Evolutionary conservation across 2,329 filamentous ascomycete species (phyloP), one percentile per base, ranked within the genome.

Genomic region (Aspergillus puulaauensis): DNA sequence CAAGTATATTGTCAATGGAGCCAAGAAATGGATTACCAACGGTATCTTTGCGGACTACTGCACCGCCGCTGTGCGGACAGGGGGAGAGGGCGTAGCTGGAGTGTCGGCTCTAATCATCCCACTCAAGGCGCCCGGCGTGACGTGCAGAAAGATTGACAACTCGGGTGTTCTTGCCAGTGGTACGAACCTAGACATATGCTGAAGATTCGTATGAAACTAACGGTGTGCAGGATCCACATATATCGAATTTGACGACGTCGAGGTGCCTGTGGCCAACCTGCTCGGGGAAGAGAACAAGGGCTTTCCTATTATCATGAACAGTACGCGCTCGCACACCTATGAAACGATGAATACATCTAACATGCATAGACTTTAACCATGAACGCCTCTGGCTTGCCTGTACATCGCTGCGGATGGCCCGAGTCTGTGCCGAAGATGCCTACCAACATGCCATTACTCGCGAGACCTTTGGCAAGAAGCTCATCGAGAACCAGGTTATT

Each of bases 211-310:
- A n/a, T 17, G 6, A 3, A 44, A 23, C 41, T 44, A 21, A 44
- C 41, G 1, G 3, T 31, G 15, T 44, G 17, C 17, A 67, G 64
- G 65, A 2, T 68, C 90, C 0, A 83, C 89, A 3, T 93, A 85
- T 71, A 83, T 93, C 66, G 90, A 90, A 51, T 92, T 90, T 72
- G 88, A 92, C 73, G 87, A 51, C 62, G 90, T 91, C 70, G 90
- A 90, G 77, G 90, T 93, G 0, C 90, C 90, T 0, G 86, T 84
- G 0, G 82, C 85, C 69, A 86, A 93, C 73, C 78, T 93, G 9
- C 79, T 95, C 9, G 90, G 90, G 56, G 77, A 88, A 70, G 90
- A 93, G 76, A 85, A 92, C 78, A 88, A 91, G 75, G 90, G 90
- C 4, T 91, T 93, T 67, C 83, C 86, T 55, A 89, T 93, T 35